Evolutionary conservation across 192 early-diverging fungal species (phyloP).

Genomic region (Rhizophagus sp.): DNA sequence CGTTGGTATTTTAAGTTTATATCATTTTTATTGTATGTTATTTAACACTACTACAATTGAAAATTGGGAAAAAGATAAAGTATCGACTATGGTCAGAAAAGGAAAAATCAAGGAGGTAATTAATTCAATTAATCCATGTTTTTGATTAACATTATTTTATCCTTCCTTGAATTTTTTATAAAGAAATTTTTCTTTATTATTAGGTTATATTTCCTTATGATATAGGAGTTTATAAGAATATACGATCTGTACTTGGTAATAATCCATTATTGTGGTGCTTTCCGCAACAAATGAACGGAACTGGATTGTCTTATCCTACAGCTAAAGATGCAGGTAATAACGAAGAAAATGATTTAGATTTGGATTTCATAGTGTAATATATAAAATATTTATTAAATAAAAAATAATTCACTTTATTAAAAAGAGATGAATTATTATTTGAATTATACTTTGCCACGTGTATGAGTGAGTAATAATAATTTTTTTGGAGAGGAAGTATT

Average conservation of each 20-base stretch:
- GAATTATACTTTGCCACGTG: not conserved
- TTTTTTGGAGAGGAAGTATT: not conserved
- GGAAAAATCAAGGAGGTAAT: conserved; percentile 61
- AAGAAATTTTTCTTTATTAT: not conserved
- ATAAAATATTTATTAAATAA: not conserved
- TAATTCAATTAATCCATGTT: not conserved
- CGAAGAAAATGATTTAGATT: conserved; percentile 15
- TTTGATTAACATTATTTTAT: too few species aligned
- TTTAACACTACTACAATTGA: conserved; percentile 86
- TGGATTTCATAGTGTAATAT: conserved; percentile 25
- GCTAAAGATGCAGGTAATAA: conserved; percentile 35
- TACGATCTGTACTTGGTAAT: conserved; percentile 74
- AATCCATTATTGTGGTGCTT: conserved; percentile 74
- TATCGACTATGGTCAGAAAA: conserved; percentile 59
- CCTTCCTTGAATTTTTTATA: not conserved
- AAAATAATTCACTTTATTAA: not conserved
- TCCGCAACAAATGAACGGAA: conserved; percentile 60
- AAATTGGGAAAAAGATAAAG: conserved; percentile 72
- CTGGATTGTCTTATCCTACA: conserved; percentile 70
- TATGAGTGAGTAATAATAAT: not conserved
- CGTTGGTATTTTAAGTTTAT: conserved; percentile 67
- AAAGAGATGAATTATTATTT: not conserved
- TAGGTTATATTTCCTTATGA: conserved; percentile 78
- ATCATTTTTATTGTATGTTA: conserved; percentile 71
- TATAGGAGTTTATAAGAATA: conserved; percentile 72